Percentiles rank a stretch among this genome's conserved stretches.
Evolutionary conservation across 2,329 filamentous ascomycete species (phyloP).

Genomic region (Aspergillus ustus): DNA sequence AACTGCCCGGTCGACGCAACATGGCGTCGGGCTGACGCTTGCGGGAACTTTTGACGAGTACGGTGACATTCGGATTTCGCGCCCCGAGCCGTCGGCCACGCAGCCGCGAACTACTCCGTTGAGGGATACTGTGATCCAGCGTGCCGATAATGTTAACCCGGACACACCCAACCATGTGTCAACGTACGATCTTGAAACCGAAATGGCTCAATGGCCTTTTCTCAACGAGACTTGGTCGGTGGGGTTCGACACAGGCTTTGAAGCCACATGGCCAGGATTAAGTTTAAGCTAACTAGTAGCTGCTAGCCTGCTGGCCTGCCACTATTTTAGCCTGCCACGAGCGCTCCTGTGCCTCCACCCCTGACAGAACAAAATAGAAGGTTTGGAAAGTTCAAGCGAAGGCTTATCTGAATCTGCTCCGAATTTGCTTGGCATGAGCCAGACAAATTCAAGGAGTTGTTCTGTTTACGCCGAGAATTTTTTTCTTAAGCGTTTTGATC

Average conservation of each 20-base stretch:
- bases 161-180: conserved; percentile 16
- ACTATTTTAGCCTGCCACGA: neutral
- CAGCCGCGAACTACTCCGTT: neutral
- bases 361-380: neutral
- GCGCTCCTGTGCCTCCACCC: neutral
- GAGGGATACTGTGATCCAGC: neutral
- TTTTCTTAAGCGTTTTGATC: neutral
- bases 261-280: conserved; percentile 34
- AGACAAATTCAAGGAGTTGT: neutral
- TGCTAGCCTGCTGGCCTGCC: neutral
- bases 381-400: neutral
- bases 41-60: conserved; percentile 43
- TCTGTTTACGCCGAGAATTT: neutral
- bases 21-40: conserved; percentile 31
- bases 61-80: conserved; percentile 39
- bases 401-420: neutral
- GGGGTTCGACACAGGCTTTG: conserved; percentile 39
- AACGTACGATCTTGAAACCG: conserved; percentile 35
- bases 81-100: conserved; percentile 27
- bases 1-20: conserved; percentile 34
- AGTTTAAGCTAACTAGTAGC: neutral
- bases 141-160: conserved; percentile 11
- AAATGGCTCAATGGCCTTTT: conserved; percentile 46
- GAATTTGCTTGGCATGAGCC: too few relatives aligned
- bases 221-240: conserved; percentile 42